Evolutionary conservation across 805 yeast genomes (phyloP).

Genomic region (Candida quercuum): DNA sequence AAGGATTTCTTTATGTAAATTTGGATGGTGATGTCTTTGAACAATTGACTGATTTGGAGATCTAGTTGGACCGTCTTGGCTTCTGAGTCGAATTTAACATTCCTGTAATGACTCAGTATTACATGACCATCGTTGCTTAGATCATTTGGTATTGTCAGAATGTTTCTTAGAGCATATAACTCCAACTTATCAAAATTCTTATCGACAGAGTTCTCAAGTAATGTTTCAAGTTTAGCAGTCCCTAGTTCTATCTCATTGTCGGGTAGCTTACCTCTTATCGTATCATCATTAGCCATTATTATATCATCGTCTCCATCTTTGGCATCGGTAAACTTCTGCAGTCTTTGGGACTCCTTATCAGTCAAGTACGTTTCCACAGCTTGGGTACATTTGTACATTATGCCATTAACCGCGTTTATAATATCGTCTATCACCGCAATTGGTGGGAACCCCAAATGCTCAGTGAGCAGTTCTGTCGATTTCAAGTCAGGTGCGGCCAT

Average conservation of each 20-base stretch:
- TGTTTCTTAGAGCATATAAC: constrained; percentile 71
- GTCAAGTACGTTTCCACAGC: constrained; percentile 66
- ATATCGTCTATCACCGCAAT: constrained; percentile 79
- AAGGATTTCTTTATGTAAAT: constrained; percentile 37
- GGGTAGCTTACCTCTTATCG: constrained; percentile 20
- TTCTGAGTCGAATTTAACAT: constrained; percentile 28
- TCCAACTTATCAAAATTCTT: constrained; percentile 83
- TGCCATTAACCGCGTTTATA: constrained; percentile 79
- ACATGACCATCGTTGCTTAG: constrained; percentile 55
- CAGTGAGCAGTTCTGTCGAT: constrained; percentile 59
- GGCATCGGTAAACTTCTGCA: neutral
- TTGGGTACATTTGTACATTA: constrained; percentile 74
- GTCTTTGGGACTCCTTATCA: constrained; percentile 19
- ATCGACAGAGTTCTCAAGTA: constrained; percentile 72
- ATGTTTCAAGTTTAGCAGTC: constrained; percentile 71
- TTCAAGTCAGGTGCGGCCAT: constrained; percentile 16
- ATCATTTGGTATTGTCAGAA: constrained; percentile 57
- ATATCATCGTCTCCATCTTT: constrained; percentile 23
- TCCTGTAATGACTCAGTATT: constrained; percentile 62
- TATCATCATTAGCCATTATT: constrained; percentile 22
- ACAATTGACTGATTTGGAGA: constrained; percentile 26
- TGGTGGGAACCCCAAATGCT: constrained; percentile 83
- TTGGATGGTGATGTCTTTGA: constrained; percentile 37
- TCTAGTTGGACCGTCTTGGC: constrained; percentile 23
- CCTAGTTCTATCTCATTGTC: constrained; percentile 67